Evolutionary conservation across 495 filamentous ascomycete species (phyloP).

Genomic region (Letharia lupina): DNA sequence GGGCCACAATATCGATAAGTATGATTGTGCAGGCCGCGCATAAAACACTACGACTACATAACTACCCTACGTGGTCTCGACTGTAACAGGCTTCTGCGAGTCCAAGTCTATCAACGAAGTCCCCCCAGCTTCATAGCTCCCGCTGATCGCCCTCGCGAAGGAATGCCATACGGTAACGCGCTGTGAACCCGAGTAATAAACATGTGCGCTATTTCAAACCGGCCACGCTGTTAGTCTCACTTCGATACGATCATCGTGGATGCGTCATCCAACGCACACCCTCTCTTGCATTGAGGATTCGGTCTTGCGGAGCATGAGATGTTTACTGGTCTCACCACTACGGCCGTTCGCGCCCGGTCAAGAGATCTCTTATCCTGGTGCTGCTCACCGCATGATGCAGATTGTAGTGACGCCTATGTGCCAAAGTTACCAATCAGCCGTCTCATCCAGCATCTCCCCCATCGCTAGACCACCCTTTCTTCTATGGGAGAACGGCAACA

Average conservation of each 20-base stretch:
- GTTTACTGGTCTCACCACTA: constrained; percentile 7
- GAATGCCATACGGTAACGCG: constrained; percentile 8
- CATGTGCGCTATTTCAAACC: constrained; percentile 9
- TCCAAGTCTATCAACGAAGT: background rate
- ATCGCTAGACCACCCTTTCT: background rate
- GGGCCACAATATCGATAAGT: background rate
- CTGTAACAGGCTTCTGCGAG: background rate
- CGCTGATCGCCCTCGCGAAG: constrained; percentile 16
- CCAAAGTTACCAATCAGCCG: background rate
- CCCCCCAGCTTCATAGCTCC: constrained; percentile 7
- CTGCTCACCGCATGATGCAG: constrained; percentile 17
- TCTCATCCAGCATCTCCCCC: background rate
- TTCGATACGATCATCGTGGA: constrained; percentile 9
- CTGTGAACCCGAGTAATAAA: background rate
- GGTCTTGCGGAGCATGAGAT: background rate
- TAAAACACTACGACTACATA: background rate
- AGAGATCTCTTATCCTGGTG: constrained; percentile 2
- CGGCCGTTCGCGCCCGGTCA: constrained; percentile 12
- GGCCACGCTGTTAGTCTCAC: constrained; percentile 5
- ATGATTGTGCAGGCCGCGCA: constrained; percentile 9
- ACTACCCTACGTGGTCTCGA: constrained; percentile 3
- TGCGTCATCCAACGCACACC: constrained; percentile 18
- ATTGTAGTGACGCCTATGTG: background rate
- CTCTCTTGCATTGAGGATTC: constrained; percentile 9
- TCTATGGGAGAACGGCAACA: background rate